phyloP scores from a whole-genome alignment of 164 flowering plant genomes.

The Berberis thunbergii region DNA sequence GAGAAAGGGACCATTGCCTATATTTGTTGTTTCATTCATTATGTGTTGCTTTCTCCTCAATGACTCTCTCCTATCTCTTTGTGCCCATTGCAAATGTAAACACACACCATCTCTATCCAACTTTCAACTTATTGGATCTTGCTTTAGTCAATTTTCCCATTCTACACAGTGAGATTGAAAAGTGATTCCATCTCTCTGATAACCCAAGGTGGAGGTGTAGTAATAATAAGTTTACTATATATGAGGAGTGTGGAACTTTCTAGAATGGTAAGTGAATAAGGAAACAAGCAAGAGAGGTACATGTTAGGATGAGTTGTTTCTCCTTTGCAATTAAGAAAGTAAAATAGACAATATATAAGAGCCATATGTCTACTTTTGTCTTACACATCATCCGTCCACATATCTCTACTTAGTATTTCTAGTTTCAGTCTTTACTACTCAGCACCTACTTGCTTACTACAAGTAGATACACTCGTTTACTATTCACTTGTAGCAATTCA shows the following conservation, averaged over 20 bases:
- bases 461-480: conserved; percentile 6
- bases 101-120: conserved; percentile 7
- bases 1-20: conserved; percentile 24
- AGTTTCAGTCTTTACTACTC: conserved; percentile 7
- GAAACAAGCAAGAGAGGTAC: conserved; percentile 22
- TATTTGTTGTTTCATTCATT: conserved; percentile 23
- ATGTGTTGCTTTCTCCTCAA: conserved; percentile 44
- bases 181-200: conserved; percentile 9
- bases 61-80: conserved; percentile 18
- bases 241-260: conserved; percentile 34
- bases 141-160: conserved; percentile 11
- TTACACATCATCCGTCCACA: not conserved
- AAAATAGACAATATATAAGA: conserved; percentile 17
- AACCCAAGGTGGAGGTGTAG: conserved; percentile 20
- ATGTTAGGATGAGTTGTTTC: conserved; percentile 53
- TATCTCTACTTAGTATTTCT: conserved; percentile 5
- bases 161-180: conserved; percentile 3
- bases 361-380: conserved; percentile 18
- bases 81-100: conserved; percentile 16
- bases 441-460: conserved; percentile 15
- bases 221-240: conserved; percentile 22
- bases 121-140: conserved; percentile 6
- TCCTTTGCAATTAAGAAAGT: conserved; percentile 13
- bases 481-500: not conserved
- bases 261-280: conserved; percentile 31